Conservation (phyloP, 2,329 filamentous ascomycete species). For the Aspergillus pseudoterreus region DNA sequence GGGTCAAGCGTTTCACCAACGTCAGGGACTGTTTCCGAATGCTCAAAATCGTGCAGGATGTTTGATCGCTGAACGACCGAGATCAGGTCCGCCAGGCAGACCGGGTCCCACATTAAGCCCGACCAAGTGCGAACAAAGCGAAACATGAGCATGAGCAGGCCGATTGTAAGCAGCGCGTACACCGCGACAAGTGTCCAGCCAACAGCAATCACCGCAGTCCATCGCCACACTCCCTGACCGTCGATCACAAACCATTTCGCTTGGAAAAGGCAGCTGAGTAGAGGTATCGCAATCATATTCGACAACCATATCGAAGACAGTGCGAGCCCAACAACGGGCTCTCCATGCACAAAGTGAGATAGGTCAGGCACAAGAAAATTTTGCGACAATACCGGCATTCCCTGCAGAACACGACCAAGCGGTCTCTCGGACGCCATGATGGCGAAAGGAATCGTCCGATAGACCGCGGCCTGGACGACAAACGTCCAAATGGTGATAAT, state of each 20-base stretch:
- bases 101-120: constrained; percentile 79
- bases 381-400: constrained; percentile 57
- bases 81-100: constrained; percentile 76
- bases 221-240: constrained; percentile 63
- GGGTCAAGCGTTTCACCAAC: constrained; percentile 49
- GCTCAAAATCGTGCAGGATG: constrained; percentile 66
- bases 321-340: constrained; percentile 63
- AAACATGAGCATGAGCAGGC: constrained; percentile 56
- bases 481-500: constrained; percentile 73
- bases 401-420: constrained; percentile 59
- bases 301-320: constrained; percentile 71
- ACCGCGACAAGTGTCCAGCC: constrained; percentile 74
- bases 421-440: constrained; percentile 66
- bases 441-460: constrained; percentile 72
- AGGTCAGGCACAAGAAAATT: constrained; percentile 67
- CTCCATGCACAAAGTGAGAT: constrained; percentile 64
- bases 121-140: constrained; percentile 65
- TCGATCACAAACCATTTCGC: constrained; percentile 59
- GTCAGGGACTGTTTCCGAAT: constrained; percentile 58
- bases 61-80: constrained; percentile 78
- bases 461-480: constrained; percentile 68
- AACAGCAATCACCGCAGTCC: constrained; percentile 73
- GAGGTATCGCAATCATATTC: constrained; percentile 69
- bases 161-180: constrained; percentile 64
- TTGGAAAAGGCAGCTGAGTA: constrained; percentile 74